These are phyloP conservation scores for Pseudoperonospora humuli DNA, from an alignment of 352 stramenopile species.

Conservation along the genomic window DNA sequence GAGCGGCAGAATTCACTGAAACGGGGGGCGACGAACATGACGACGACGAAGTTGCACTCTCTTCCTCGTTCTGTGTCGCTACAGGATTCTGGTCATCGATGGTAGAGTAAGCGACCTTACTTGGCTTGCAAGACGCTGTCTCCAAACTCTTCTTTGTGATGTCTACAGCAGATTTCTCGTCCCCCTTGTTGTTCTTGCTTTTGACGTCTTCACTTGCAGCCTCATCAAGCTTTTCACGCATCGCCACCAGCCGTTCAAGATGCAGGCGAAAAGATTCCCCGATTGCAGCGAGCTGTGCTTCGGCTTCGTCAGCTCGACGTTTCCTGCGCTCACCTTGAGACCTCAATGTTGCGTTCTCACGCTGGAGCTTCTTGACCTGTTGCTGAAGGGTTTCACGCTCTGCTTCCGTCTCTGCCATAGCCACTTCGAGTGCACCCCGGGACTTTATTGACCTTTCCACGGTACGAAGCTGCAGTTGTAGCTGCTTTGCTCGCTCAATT, in stretches of 20 bases:
- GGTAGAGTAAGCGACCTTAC: too few species aligned
- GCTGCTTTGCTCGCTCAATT: conserved; percentile 39
- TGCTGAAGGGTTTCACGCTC: too few species aligned
- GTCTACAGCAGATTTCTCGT: too few species aligned
- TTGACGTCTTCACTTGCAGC: conserved; percentile 1
- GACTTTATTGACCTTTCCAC: conserved; percentile 52
- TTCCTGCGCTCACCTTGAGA: conserved; percentile 9
- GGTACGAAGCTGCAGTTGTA: conserved; percentile 43
- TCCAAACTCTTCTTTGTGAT: too few species aligned
- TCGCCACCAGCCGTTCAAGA: conserved; percentile 46
- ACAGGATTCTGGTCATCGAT: too few species aligned
- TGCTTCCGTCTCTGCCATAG: conserved; percentile 29
- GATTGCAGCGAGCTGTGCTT: conserved; percentile 31
- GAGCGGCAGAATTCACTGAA: conserved; percentile 8
- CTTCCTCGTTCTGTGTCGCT: too few species aligned
- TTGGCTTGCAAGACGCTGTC: too few species aligned
- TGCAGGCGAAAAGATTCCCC: conserved; percentile 45
- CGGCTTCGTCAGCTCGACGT: conserved; percentile 16
- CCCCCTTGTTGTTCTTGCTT: too few species aligned
- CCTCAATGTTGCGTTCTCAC: too few species aligned
- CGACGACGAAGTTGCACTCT: too few species aligned
- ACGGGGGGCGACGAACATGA: too few species aligned
- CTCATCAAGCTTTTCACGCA: conserved; percentile 43
- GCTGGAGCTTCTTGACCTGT: too few species aligned
- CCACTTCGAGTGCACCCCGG: conserved; percentile 38